These are phyloP conservation scores for Globisporangium solare DNA, from an alignment of 352 stramenopile genomes.

Conservation along the genomic window DNA sequence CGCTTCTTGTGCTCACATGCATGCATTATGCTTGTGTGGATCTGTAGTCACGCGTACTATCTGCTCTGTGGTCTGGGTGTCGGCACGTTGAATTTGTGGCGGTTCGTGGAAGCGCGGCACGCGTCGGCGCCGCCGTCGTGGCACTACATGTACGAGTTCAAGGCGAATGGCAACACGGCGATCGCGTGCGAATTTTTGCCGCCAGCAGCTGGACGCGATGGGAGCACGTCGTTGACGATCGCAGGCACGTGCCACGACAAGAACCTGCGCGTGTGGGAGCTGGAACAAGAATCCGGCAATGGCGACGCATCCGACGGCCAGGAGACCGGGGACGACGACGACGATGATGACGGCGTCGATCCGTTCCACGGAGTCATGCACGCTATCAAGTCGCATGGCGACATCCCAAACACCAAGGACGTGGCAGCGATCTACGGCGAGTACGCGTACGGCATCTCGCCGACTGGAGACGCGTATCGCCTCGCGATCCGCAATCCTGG, in stretches of 20 bases:
- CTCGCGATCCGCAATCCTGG: constrained; percentile 42
- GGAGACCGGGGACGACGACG: constrained; percentile 19
- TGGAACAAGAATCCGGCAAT: constrained; percentile 29
- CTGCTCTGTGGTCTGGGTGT: constrained; percentile 69
- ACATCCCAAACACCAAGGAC: constrained; percentile 58
- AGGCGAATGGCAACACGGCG: constrained; percentile 50
- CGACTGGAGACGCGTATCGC: constrained; percentile 60
- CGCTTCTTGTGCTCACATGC: neutral
- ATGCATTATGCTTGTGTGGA: neutral
- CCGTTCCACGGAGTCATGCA: constrained; percentile 20
- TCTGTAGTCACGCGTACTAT: constrained; percentile 57
- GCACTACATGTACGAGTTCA: constrained; percentile 54
- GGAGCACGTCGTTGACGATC: constrained; percentile 27
- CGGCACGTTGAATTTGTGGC: constrained; percentile 68
- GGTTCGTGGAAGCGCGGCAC: constrained; percentile 42
- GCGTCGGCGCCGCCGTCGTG: constrained; percentile 30
- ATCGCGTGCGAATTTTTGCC: constrained; percentile 51
- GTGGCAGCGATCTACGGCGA: constrained; percentile 48
- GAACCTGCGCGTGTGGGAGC: constrained; percentile 65
- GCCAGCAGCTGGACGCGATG: neutral
- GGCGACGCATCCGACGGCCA: constrained; percentile 18
- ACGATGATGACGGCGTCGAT: constrained; percentile 2
- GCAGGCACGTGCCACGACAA: constrained; percentile 47
- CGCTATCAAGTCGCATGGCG: constrained; percentile 44
- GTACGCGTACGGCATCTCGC: constrained; percentile 62